Evolutionary conservation across 2,329 filamentous ascomycete species (phyloP), one percentile per base, ranked within the genome.

Genomic region (Penicillium corylophilum): DNA sequence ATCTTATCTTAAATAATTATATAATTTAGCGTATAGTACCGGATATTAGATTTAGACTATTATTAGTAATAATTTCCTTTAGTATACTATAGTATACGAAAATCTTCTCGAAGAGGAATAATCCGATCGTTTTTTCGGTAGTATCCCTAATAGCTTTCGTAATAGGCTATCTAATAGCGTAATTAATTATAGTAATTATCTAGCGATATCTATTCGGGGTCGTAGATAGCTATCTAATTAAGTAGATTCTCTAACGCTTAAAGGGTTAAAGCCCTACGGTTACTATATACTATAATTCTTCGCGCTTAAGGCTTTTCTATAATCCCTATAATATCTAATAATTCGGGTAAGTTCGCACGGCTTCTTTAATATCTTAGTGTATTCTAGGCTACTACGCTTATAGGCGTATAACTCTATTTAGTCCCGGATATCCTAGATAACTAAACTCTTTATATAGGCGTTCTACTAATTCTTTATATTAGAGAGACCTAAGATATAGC

Each of bases 71-170:
- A n/a, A n/a, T n/a, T n/a, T 54, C 10, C 20, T 13, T 26, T 8
- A 28, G 36, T 4, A 12, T 13, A 1, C 42, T 49, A 33, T 53
- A 53, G 12, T 53, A 23, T 31, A 40, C 22, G 15, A 45, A 53
- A 13, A 49, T 43, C 12, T 48, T 4, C 1, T 36, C 20, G 16
- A 44, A 47, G 24, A 54, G 10, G 20, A 54, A 54, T 4, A 35
- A 3, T 1, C 13, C 6, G 6, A 54, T 15, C 1, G 10, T 22
- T 23, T 54, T 16, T 24, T 54, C 23, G 2, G 2, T 47, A 5
- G 6, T 7, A 3, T 53, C n/a, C n/a, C 10, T 15, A 7, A 53
- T 22, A 15, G 12, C n/a, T 18, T 26, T 13, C 28, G 28, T 13
- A 4, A 31, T 13, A 4, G 10, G 28, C 28, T 31, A 31, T 2